Percentiles rank a stretch among this genome's conserved stretches.
phyloP scores from a whole-genome alignment of 805 yeast species.

The Hanseniaspora thailandica region DNA sequence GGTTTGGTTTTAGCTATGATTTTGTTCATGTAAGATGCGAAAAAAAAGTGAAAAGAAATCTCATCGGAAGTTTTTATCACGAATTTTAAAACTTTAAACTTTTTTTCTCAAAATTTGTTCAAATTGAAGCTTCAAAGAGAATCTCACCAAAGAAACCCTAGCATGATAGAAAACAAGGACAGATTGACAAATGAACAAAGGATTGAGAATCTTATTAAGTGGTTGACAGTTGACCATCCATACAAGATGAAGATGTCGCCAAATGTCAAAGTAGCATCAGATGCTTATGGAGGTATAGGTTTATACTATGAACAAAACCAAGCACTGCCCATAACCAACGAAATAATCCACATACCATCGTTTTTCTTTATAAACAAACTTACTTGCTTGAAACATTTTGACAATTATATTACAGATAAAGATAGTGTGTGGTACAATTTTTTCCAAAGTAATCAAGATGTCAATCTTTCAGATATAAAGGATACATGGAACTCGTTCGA shows the following conservation, averaged over 20 bases:
- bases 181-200: neutral
- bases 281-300: slow-evolving; percentile 13
- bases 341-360: slow-evolving; percentile 9
- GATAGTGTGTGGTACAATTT: neutral
- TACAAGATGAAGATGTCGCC: neutral
- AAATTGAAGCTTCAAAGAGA: neutral
- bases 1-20: neutral
- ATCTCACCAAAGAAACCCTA: neutral
- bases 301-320: neutral
- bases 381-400: slow-evolving; percentile 9
- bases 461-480: neutral
- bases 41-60: neutral
- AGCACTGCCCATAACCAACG: neutral
- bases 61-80: too few species aligned
- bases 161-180: neutral
- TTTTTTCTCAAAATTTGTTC: neutral
- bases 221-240: neutral
- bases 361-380: slow-evolving; percentile 8
- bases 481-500: slow-evolving; percentile 5
- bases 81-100: neutral
- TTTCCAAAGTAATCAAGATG: neutral
- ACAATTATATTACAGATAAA: neutral
- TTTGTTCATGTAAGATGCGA: too few species aligned
- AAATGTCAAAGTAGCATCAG: slow-evolving; percentile 1
- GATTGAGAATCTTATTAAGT: neutral